Conservation (phyloP, 768 basidiomycete genomes). For the Boletus speciosus region DNA sequence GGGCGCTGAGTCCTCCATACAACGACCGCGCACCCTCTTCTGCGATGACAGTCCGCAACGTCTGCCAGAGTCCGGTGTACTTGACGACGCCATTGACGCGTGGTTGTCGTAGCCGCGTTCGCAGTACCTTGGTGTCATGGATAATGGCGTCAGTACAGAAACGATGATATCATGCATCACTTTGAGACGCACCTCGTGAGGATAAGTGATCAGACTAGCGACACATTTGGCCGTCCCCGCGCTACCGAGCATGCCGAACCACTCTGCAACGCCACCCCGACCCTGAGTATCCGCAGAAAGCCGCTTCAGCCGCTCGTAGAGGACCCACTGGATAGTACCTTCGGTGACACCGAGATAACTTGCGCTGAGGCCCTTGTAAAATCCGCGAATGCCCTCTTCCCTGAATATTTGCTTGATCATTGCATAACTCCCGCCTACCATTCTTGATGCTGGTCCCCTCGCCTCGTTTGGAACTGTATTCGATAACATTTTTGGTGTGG, state of each 20-base stretch:
- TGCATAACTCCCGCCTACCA: conserved; percentile 51
- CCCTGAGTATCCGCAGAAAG: conserved; percentile 54
- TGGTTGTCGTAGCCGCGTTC: conserved; percentile 90
- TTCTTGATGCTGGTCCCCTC: conserved; percentile 19
- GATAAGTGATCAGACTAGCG: conserved; percentile 94
- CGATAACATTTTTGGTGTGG: not conserved
- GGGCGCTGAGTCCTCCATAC: conserved; percentile 91
- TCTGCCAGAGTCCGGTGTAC: conserved; percentile 85
- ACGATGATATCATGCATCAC: not conserved
- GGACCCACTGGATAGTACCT: conserved; percentile 93
- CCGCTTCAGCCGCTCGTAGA: conserved; percentile 90
- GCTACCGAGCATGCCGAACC: conserved; percentile 81
- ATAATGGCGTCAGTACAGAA: conserved; percentile 2
- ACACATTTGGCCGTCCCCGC: conserved; percentile 93
- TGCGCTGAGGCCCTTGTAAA: conserved; percentile 94
- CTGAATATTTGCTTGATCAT: conserved; percentile 72
- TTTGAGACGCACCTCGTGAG: conserved; percentile 74
- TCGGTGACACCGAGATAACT: conserved; percentile 96
- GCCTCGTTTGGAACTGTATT: not conserved
- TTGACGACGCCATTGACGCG: conserved; percentile 71
- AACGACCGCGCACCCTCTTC: conserved; percentile 87
- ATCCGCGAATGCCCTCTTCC: conserved; percentile 80
- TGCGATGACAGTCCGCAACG: conserved; percentile 75
- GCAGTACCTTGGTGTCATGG: conserved; percentile 59
- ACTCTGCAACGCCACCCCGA: conserved; percentile 57